These are phyloP conservation scores for Naganishia kalamii DNA, from an alignment of 768 basidiomycete species.

Conservation along the genomic window DNA sequence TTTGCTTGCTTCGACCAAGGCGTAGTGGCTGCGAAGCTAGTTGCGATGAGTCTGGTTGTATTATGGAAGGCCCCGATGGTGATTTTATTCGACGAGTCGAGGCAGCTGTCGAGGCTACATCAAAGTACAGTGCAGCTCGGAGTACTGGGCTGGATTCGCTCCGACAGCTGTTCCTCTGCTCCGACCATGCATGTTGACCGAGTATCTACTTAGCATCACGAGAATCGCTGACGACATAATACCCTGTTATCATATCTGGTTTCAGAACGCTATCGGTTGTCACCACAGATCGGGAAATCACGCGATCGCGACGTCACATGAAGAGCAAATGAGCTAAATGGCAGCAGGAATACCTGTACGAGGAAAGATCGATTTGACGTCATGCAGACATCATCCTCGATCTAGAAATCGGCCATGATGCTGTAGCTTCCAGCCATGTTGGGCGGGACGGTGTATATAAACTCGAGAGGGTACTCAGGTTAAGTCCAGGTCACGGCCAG, in stretches of 20 bases:
- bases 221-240: background rate
- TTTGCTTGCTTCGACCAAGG: background rate
- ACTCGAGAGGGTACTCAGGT: no score
- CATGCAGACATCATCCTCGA: background rate
- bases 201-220: no score
- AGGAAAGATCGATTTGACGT: background rate
- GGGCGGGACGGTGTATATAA: no score
- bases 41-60: background rate
- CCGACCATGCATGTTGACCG: no score
- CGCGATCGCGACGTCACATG: background rate
- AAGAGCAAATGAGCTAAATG: background rate
- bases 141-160: no score
- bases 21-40: background rate
- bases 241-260: background rate
- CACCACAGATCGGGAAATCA: background rate
- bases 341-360: no score
- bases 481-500: background rate
- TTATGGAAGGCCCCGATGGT: background rate
- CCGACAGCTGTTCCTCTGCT: no score
- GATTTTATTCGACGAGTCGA: no score
- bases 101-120: no score
- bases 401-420: background rate
- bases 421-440: background rate
- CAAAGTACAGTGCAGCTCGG: no score
- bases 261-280: no score